phyloP scores from a whole-genome alignment of 768 basidiomycete species.

The Boletus tylopilopsis region DNA sequence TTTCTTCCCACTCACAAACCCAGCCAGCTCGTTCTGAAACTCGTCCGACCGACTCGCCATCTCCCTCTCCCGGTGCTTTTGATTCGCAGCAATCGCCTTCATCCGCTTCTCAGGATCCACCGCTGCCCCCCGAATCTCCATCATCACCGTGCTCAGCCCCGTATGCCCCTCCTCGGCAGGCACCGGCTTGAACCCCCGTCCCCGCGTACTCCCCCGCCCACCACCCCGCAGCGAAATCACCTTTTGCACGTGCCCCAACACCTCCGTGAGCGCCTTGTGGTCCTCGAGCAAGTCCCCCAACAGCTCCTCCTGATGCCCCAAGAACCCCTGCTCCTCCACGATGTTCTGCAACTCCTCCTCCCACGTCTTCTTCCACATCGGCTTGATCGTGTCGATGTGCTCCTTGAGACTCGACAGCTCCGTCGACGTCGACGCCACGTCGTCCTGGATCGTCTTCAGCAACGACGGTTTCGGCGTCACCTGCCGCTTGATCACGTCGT shows the following conservation, averaged over 20 bases:
- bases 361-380: slow-evolving; percentile 99
- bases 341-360: slow-evolving; percentile 94
- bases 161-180: slow-evolving; percentile 64
- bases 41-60: slow-evolving; percentile 71
- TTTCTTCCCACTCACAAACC: slow-evolving; percentile 85
- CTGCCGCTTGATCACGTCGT: slow-evolving; percentile 88
- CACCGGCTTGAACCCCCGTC: slow-evolving; percentile 55
- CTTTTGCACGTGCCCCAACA: slow-evolving; percentile 89
- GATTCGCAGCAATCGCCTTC: slow-evolving; percentile 89
- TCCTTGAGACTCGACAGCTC: slow-evolving; percentile 77
- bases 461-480: slow-evolving; percentile 75
- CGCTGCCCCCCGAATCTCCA: slow-evolving; percentile 82
- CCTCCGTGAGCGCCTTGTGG: slow-evolving; percentile 80
- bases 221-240: slow-evolving; percentile 69
- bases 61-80: slow-evolving; percentile 77
- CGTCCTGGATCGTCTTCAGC: slow-evolving; percentile 67
- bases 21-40: slow-evolving; percentile 76
- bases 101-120: slow-evolving; percentile 81
- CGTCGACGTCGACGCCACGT: slow-evolving; percentile 58
- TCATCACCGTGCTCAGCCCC: slow-evolving; percentile 75
- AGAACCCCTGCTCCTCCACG: slow-evolving; percentile 94
- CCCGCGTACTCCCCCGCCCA: slow-evolving; percentile 36
- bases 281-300: slow-evolving; percentile 86
- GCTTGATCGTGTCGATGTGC: slow-evolving; percentile 85
- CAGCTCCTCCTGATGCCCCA: slow-evolving; percentile 91